Evolutionary conservation across 768 basidiomycete genomes (phyloP).

Genomic region (Suillus discolor): DNA sequence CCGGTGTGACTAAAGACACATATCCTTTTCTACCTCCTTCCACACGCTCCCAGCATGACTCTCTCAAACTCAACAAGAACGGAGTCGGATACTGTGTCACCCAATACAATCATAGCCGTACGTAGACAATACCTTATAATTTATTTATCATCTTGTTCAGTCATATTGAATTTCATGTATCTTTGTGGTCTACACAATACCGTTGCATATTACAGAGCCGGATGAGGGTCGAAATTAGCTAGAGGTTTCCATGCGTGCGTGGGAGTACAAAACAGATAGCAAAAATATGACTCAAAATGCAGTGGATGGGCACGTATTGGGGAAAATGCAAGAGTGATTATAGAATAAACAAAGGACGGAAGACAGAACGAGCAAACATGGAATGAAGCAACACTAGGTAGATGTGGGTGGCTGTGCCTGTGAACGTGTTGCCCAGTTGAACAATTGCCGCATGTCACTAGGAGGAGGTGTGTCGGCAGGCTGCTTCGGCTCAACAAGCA

Average conservation of each 20-base stretch:
- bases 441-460: constrained; percentile 76
- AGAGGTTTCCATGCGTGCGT: constrained; percentile 22
- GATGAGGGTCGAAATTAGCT: constrained; percentile 19
- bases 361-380: constrained; percentile 19
- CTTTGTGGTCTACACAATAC: constrained; percentile 10
- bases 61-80: constrained; percentile 37
- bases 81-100: constrained; percentile 54
- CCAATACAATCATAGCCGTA: constrained; percentile 42
- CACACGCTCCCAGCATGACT: constrained; percentile 24
- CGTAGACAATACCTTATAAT: constrained; percentile 1
- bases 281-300: constrained; percentile 20
- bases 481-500: constrained; percentile 83
- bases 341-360: constrained; percentile 27
- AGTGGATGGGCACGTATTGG: constrained; percentile 18
- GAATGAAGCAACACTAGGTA: constrained; percentile 25
- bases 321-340: constrained; percentile 24
- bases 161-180: constrained; percentile 1
- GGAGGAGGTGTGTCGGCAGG: constrained; percentile 66
- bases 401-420: constrained; percentile 40
- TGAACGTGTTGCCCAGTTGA: constrained; percentile 76
- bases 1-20: constrained; percentile 55
- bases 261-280: constrained; percentile 29
- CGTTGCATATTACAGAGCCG: constrained; percentile 14
- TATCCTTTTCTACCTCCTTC: constrained; percentile 44
- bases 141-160: neutral